Evolutionary conservation across 192 early-diverging fungal species (phyloP).

Genomic region (Chytriomyces hyalinus): DNA sequence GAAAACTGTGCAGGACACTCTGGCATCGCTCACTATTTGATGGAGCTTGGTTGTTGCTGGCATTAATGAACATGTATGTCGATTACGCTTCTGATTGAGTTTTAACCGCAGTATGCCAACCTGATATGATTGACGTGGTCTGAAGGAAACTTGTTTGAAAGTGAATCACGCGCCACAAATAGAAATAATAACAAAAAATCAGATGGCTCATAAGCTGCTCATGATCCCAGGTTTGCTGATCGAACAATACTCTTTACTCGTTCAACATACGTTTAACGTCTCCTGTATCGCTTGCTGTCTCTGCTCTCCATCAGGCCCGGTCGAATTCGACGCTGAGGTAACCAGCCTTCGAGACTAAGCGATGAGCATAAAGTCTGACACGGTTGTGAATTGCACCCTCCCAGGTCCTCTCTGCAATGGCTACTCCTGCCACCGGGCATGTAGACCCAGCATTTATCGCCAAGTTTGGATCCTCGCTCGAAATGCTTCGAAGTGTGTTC

Average conservation of each 20-base stretch:
- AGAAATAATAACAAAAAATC: too few relatives aligned
- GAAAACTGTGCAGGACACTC: too few relatives aligned
- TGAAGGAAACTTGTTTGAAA: too few relatives aligned
- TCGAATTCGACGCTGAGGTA: conserved; percentile 88
- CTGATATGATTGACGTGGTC: too few relatives aligned
- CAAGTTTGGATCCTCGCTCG: conserved; percentile 84
- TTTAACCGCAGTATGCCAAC: too few relatives aligned
- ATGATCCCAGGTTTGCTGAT: conserved; percentile 83
- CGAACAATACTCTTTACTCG: not conserved
- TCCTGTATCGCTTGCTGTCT: not conserved
- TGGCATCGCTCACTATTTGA: too few relatives aligned
- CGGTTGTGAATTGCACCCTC: not conserved
- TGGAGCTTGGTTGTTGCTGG: too few relatives aligned
- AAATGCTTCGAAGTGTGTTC: conserved; percentile 81
- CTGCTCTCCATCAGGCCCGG: conserved; percentile 65
- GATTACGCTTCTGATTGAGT: too few relatives aligned
- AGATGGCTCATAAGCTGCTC: conserved; percentile 68
- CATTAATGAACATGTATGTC: too few relatives aligned
- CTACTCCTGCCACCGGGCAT: conserved; percentile 90
- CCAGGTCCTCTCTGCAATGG: conserved; percentile 76
- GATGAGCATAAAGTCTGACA: not conserved
- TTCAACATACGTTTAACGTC: not conserved
- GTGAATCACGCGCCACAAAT: too few relatives aligned
- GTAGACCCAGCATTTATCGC: conserved; percentile 89
- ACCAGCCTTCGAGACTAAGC: not conserved